These are phyloP conservation scores for Persicaria maculosa DNA, from an alignment of 148 eudicot species.

Conservation along the genomic window DNA sequence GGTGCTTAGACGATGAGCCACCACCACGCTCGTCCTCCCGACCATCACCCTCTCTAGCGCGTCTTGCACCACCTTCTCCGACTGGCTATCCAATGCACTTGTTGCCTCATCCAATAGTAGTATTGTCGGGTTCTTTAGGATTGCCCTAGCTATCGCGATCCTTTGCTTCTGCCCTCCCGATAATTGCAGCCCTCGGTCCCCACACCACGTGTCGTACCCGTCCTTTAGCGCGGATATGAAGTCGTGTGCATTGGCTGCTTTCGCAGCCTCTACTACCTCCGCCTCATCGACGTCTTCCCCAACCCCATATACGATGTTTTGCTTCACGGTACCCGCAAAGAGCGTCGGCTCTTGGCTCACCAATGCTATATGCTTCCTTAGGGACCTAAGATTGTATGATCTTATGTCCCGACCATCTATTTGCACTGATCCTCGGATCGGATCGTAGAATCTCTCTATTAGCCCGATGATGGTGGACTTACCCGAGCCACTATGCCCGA, in stretches of 20 bases:
- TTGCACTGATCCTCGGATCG: constrained; percentile 17
- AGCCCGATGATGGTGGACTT: constrained; percentile 26
- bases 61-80: constrained; percentile 35
- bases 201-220: constrained; percentile 34
- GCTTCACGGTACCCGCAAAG: constrained; percentile 33
- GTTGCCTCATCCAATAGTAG: constrained; percentile 44
- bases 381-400: constrained; percentile 23
- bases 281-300: constrained; percentile 28
- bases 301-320: constrained; percentile 31
- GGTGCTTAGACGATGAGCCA: constrained; percentile 47
- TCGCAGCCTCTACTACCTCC: constrained; percentile 33
- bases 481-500: constrained; percentile 23
- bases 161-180: constrained; percentile 46
- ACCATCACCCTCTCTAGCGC: constrained; percentile 36
- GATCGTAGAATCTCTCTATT: constrained; percentile 28
- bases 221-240: constrained; percentile 32
- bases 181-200: constrained; percentile 37
- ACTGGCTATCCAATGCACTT: constrained; percentile 28
- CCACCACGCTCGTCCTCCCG: constrained; percentile 33
- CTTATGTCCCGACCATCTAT: constrained; percentile 29
- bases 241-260: constrained; percentile 33
- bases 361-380: constrained; percentile 28
- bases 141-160: constrained; percentile 35
- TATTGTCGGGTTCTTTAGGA: constrained; percentile 32
- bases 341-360: constrained; percentile 44